Evolutionary conservation across 2,329 filamentous ascomycete species (phyloP), one percentile per base, ranked within the genome.

Genomic region (Neurospora sp.): DNA sequence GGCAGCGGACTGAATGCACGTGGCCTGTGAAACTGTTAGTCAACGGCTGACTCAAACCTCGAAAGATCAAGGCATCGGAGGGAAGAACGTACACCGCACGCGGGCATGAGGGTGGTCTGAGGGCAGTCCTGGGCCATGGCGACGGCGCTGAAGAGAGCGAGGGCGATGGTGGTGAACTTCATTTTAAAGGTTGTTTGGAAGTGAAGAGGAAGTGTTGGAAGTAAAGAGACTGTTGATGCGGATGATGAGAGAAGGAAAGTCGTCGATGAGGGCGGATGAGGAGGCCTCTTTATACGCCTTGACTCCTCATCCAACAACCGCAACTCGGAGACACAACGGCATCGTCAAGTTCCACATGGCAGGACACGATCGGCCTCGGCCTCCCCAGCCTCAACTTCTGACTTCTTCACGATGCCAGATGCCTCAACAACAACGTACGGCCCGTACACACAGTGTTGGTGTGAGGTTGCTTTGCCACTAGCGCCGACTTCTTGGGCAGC

Each of bases 1-100:
- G 17, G 69, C 69, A 13, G 70, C 70, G 2, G 58, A 66, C n/a
- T 28, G 66, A 62, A 70, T 40, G 69, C 70, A 71, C 2, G 67
- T 11, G 11, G 70, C 10, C 70, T 71, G n/a, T 66, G 38, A 38
- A 13, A 13, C 1, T 23, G 39, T 66, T 17, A 62, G n/a, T n/a
- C 23, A 58, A 28, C 2, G 23, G 46, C 23, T 52, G 15, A 58
- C 5, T 33, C 15, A 17, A 13, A 33, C 5, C 6, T 1, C 8
- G n/a, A 13, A 7, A 66, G 9, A 8, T 8, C 6, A 17, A 40
- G 39, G 15, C 6, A 40, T 7, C 4, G 1, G 17, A 66, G 3
- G 28, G 38, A 17, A 23, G 17, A 9, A 67, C 70, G 36, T 67
- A 71, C 70, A 28, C 58, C 70, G 33, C 70, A 71, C 7, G 9